Percentiles rank a stretch among this genome's conserved stretches.
phyloP scores from a whole-genome alignment of 352 stramenopile species.

The Stramenopiles sp. region DNA sequence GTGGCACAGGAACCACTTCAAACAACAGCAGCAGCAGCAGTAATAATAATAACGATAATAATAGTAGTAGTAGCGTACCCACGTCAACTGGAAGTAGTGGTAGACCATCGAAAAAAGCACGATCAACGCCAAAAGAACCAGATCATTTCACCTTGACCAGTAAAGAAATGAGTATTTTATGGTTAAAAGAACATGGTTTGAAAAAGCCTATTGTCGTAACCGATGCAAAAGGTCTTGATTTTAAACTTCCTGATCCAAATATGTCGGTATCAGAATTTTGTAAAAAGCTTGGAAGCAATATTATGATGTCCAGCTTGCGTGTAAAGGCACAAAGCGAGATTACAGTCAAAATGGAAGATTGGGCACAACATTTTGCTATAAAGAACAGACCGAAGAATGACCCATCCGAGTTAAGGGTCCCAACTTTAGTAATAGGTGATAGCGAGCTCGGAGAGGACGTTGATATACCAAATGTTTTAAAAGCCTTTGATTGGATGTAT shows the following conservation, averaged over 20 bases:
- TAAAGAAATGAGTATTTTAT: neutral
- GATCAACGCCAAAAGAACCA: neutral
- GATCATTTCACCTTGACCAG: neutral
- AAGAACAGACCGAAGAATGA: neutral
- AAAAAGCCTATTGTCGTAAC: conserved; percentile 4
- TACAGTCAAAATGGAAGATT: neutral
- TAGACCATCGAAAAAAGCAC: neutral
- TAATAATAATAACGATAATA: neutral
- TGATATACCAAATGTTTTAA: neutral
- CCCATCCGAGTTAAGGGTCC: conserved; percentile 3
- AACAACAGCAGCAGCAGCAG: neutral
- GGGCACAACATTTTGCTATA: neutral
- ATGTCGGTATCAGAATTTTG: neutral
- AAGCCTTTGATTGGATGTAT: neutral
- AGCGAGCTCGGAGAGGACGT: neutral
- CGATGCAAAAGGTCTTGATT: neutral
- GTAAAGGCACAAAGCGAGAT: conserved; percentile 2
- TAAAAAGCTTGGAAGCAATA: neutral
- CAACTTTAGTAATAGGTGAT: neutral
- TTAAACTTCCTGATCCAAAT: neutral
- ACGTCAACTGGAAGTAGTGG: neutral
- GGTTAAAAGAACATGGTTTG: neutral
- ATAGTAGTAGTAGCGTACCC: neutral
- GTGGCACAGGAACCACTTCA: neutral
- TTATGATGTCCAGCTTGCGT: neutral